Percentiles rank a stretch among this genome's conserved stretches.
Evolutionary conservation across 2,329 filamentous ascomycete species (phyloP).

Genomic region (Pestalotiopsis sp.): DNA sequence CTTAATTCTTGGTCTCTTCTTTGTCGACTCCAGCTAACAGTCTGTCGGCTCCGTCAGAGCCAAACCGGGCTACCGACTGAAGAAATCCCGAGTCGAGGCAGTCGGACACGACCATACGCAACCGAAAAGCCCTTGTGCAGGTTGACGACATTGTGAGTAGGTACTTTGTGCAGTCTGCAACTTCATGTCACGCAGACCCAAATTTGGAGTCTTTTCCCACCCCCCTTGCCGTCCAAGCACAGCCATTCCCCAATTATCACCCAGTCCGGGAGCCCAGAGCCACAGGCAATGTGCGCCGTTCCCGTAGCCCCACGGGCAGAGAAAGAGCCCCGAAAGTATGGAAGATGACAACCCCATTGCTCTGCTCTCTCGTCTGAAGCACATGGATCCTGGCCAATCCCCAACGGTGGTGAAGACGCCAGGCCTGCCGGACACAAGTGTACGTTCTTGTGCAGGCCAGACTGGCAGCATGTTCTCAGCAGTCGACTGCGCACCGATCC

Average conservation of each 20-base stretch:
- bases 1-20: too few species aligned
- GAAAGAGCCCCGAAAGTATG: neutral
- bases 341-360: neutral
- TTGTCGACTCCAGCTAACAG: too few species aligned
- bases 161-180: neutral
- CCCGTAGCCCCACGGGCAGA: neutral
- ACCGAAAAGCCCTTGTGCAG: neutral
- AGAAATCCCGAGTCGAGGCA: too few species aligned
- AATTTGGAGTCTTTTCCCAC: neutral
- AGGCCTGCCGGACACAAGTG: neutral
- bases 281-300: neutral
- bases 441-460: neutral
- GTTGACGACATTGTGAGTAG: neutral
- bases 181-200: neutral
- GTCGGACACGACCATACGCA: too few species aligned
- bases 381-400: neutral
- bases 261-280: neutral
- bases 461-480: neutral
- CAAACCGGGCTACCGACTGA: too few species aligned
- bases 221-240: conserved; percentile 5
- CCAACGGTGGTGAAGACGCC: neutral
- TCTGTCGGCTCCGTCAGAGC: too few species aligned
- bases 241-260: conserved; percentile 5
- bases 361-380: neutral
- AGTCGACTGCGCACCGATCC: neutral